Percentiles rank a stretch among this genome's conserved stretches.
These are phyloP conservation scores for Fraxinus americana DNA, from an alignment of 257 asterid genomes.

Conservation along the genomic window DNA sequence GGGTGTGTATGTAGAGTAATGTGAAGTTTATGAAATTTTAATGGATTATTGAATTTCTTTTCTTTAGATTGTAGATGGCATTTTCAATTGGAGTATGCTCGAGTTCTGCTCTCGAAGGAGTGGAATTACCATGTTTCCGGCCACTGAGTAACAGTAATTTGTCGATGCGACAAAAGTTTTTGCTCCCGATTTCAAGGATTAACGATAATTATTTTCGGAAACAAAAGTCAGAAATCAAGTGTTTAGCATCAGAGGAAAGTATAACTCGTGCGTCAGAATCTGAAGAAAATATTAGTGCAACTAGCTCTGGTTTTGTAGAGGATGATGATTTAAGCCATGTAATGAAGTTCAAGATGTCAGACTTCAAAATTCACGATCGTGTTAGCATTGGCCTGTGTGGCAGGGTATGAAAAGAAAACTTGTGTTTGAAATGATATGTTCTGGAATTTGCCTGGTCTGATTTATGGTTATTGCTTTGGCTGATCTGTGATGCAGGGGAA, in stretches of 20 bases:
- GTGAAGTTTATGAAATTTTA: slow-evolving; percentile 30
- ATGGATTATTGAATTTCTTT: neutral
- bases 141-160: slow-evolving; percentile 30
- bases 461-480: slow-evolving; percentile 1
- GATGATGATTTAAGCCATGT: slow-evolving; percentile 85
- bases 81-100: slow-evolving; percentile 50
- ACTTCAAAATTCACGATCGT: slow-evolving; percentile 68
- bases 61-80: slow-evolving; percentile 48
- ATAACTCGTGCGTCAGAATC: slow-evolving; percentile 44
- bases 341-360: slow-evolving; percentile 80
- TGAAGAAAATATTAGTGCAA: slow-evolving; percentile 35
- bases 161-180: slow-evolving; percentile 30
- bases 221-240: slow-evolving; percentile 28
- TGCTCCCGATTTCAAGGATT: slow-evolving; percentile 30
- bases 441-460: slow-evolving; percentile 7
- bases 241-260: slow-evolving; percentile 49
- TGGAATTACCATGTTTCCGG: slow-evolving; percentile 42
- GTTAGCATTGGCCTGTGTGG: slow-evolving; percentile 85
- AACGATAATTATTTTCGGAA: slow-evolving; percentile 13
- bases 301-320: slow-evolving; percentile 34
- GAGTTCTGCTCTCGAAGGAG: slow-evolving; percentile 50
- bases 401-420: slow-evolving; percentile 44
- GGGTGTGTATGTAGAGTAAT: neutral
- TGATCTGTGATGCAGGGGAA: slow-evolving; percentile 56
- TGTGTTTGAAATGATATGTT: neutral